Conservation (phyloP, 176 grass and related monocot species). For the Avena eriantha region DNA sequence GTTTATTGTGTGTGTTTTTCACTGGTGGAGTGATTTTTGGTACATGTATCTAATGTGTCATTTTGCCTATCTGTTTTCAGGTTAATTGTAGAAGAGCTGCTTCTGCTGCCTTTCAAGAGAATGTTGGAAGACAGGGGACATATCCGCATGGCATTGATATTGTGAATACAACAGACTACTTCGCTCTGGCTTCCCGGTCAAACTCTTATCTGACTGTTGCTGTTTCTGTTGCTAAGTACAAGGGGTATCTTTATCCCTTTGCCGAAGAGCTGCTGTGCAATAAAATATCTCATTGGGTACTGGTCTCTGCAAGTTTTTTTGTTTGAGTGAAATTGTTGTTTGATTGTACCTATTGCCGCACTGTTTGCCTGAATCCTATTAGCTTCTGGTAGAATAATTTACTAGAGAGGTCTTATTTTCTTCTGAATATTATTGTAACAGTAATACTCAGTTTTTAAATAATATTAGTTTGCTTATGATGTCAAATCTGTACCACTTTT, state of each 20-base stretch:
- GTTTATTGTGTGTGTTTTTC: conserved; percentile 38
- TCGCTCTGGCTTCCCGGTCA: conserved; percentile 83
- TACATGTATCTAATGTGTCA: conserved; percentile 27
- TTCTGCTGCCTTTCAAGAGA: conserved; percentile 99
- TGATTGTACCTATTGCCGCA: neutral
- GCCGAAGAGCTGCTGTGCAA: conserved; percentile 81
- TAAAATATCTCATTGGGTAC: conserved; percentile 97
- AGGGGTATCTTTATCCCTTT: conserved; percentile 89
- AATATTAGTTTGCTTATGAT: conserved; percentile 11
- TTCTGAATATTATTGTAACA: conserved; percentile 22
- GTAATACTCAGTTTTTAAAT: conserved; percentile 9
- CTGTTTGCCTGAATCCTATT: conserved; percentile 37
- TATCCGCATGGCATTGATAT: conserved; percentile 94
- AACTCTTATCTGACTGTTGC: conserved; percentile 93
- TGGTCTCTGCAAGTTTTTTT: conserved; percentile 31
- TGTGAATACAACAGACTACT: conserved; percentile 93
- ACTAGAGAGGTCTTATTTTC: neutral
- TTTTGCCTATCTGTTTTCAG: conserved; percentile 57
- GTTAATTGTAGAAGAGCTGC: conserved; percentile 99
- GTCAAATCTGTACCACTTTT: conserved; percentile 13
- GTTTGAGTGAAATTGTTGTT: conserved; percentile 31
- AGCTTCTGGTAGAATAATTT: conserved; percentile 38
- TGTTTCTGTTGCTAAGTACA: conserved; percentile 76
- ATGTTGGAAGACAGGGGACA: conserved; percentile 94
- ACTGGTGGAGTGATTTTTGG: conserved; percentile 29